A percentile compares a stretch with the other conserved stretches of the same genome.
These are phyloP conservation scores for Sporothrix brunneoviolacea DNA, from an alignment of 2,329 filamentous ascomycete species.

Conservation along the genomic window DNA sequence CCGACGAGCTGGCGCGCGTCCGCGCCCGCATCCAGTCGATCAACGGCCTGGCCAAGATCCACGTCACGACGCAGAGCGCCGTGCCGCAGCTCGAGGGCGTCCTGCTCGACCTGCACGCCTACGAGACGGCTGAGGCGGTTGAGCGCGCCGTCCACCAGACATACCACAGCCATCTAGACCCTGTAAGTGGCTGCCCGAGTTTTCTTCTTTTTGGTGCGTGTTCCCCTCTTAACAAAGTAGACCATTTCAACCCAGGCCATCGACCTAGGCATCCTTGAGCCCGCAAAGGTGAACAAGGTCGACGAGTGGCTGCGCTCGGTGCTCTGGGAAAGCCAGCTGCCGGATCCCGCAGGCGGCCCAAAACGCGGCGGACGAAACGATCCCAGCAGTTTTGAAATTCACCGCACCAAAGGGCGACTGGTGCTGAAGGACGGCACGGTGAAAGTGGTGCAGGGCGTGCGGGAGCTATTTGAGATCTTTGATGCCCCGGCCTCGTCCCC, in stretches of 20 bases:
- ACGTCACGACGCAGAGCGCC: conserved; percentile 71
- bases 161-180: conserved; percentile 77
- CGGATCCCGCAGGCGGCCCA: conserved; percentile 24
- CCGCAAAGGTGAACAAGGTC: conserved; percentile 53
- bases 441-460: conserved; percentile 82
- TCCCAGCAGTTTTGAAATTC: conserved; percentile 61
- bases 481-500: conserved; percentile 43
- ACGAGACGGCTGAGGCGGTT: conserved; percentile 71
- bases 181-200: conserved; percentile 40
- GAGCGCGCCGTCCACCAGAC: conserved; percentile 63
- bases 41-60: conserved; percentile 80
- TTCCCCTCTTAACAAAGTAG: conserved; percentile 33
- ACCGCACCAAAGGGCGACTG: conserved; percentile 79
- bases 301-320: conserved; percentile 78
- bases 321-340: conserved; percentile 71
- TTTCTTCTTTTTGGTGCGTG: not conserved
- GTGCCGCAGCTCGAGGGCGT: conserved; percentile 80
- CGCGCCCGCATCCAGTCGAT: conserved; percentile 70
- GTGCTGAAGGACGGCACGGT: conserved; percentile 55
- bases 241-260: conserved; percentile 80
- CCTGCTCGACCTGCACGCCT: conserved; percentile 84
- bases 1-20: conserved; percentile 62
- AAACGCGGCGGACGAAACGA: conserved; percentile 14
- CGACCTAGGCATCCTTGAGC: conserved; percentile 52
- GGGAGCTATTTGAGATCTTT: conserved; percentile 88